Evolutionary conservation across 2,329 filamentous ascomycete species (phyloP), one percentile per base, ranked within the genome.

Genomic region (Ilyonectria mors-panacis): DNA sequence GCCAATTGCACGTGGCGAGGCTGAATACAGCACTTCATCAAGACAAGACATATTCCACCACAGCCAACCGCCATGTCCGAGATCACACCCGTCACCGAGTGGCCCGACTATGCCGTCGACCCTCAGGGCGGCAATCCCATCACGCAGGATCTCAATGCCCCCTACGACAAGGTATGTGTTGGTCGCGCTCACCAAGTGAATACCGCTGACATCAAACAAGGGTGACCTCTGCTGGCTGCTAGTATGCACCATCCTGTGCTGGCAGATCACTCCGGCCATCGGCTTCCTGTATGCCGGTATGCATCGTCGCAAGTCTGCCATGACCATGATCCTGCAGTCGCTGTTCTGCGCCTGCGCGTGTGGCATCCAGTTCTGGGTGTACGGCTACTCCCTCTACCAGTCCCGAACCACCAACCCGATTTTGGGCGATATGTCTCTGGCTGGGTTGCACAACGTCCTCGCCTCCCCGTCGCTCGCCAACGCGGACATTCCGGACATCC

Each of bases 281-380:
- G 80, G 80, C 23, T 82, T 82, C 63, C 72, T 80, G 26, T 82
- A 82, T 33, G 80, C 80, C 6, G 80, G 80, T 3, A 80, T 82
- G 77, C 79, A 81, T 33, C 77, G 80, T 3, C 72, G 79, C 28
- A 82, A 80, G 65, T 74, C 80, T 0, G 78, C 80, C 9, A 47
- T 85, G 66, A 85, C 84, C 0, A 85, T 85, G 80, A 77, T 85
- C 9, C 78, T 85, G 28, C 83, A 85, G 69, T 85, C 83, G 0
- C 79, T 85, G 1, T 85, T 85, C 72, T 85, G 83, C 35, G 80
- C 82, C 1, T 83, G 78, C 53, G 82, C 82, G 1, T 81, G 79
- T 54, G 83, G 82, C 1, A 82, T 85, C 9, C 84, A 85, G 58
- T 85, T 82, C 71, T 85, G 83, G 83, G 76, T 85, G 2, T 85